A percentile compares a stretch with the other conserved stretches of the same genome.
Evolutionary conservation across 169 alveolate species (phyloP).

Genomic region (Plasmodium blacklocki): DNA sequence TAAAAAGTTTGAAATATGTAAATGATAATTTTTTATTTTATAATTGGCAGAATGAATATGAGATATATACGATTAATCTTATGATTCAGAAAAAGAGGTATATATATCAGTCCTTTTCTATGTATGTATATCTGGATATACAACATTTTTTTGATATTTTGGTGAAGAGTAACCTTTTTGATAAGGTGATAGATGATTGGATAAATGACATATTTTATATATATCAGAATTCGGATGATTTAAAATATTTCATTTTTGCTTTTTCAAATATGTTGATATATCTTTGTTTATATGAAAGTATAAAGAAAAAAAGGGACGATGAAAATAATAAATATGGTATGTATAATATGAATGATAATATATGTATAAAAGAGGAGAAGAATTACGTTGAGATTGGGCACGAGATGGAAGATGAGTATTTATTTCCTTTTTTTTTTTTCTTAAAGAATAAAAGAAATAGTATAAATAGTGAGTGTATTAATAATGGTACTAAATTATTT

Average conservation of each 20-base stretch:
- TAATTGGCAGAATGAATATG: constrained; percentile 29
- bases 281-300: constrained; percentile 40
- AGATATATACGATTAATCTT: constrained; percentile 9
- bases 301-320: background rate
- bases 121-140: constrained; percentile 55
- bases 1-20: constrained; percentile 39
- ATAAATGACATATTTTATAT: constrained; percentile 60
- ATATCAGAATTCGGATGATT: constrained; percentile 67
- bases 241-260: constrained; percentile 53
- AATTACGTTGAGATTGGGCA: background rate
- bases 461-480: background rate
- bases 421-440: background rate
- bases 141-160: constrained; percentile 33
- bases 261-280: constrained; percentile 46
- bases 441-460: constrained; percentile 16
- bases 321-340: background rate
- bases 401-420: too few relatives aligned
- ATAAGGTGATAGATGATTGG: constrained; percentile 59
- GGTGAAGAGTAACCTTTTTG: constrained; percentile 9
- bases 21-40: constrained; percentile 31
- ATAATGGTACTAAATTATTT: constrained; percentile 1
- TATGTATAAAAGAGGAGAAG: background rate
- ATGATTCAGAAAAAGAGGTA: constrained; percentile 66
- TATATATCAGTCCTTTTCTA: constrained; percentile 63
- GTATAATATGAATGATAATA: background rate